Base-by-base conservation (phyloP, 2,329 filamentous ascomycete species). In the Stagonosporopsis tanaceti region DNA sequence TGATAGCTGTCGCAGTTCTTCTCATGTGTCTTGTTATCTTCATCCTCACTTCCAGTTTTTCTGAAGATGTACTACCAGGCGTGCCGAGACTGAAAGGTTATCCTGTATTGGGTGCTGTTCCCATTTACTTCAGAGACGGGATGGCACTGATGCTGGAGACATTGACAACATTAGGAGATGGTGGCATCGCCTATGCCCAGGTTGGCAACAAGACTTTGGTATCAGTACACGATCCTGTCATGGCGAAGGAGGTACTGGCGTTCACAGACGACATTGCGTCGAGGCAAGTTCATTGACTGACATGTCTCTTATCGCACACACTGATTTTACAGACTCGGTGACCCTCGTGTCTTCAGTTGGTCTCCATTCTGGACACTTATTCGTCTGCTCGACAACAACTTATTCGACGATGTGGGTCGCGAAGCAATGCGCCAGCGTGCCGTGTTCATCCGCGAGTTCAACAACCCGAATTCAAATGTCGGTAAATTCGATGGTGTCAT, bases 321-420 rank as follows among this genome's bases (percentile, higher is more conserved):
- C 37, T 54, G 6, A 54, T 7, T 9, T 22, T 12, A 2, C n/a
- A 45, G 52, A 22, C 32, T 50, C 4, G 52, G 39, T 1, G 52
- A 55, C n/a, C 39, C 46, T 22, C 32, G 40, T 32, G 25, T 50
- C 15, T 50, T 55, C 7, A 47, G 50, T 12, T 58, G 55, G 46
- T 58, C 55, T 2, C 48, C 54, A 7, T 57, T 57, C 5, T 53
- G 44, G 44, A 57, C 48, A 6, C 54, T 57, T 11, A 47, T 42
- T 8, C 47, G 54, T n/a, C 30, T 57, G n/a, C 44, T 57, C 20
- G 48, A 50, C 20, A 45, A 53, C 8, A 47, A 47, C 15, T 32
- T 57, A 11, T 53, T 53, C 32, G 46, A 52, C 17, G 35, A 53
- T 12, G 44, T 53, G 8, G 54, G 54, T 20, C 42, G 32, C 4